A percentile compares a stretch with the other conserved stretches of the same genome.
These are phyloP conservation scores for Pythium dissotocum DNA, from an alignment of 352 stramenopile species.

Conservation along the genomic window DNA sequence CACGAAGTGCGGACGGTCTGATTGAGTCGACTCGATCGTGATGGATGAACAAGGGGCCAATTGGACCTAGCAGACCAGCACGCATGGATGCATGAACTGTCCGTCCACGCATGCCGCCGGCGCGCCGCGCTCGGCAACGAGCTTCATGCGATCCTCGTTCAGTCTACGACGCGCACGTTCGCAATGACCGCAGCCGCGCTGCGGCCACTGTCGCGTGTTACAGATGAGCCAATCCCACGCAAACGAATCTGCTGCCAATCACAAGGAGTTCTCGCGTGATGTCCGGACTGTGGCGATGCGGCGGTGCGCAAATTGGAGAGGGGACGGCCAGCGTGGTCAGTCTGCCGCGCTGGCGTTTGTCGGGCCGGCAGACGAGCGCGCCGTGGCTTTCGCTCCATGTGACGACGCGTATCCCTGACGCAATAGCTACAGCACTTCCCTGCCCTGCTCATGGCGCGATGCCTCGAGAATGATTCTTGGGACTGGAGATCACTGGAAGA, in stretches of 20 bases:
- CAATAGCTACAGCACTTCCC: constrained; percentile 1
- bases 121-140: no score
- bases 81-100: background rate
- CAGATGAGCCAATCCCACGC: constrained; percentile 25
- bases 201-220: constrained; percentile 22
- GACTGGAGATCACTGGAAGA: background rate
- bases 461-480: background rate
- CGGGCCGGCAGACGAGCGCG: constrained; percentile 16
- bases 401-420: constrained; percentile 20
- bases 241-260: constrained; percentile 9
- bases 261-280: background rate
- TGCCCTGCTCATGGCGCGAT: background rate
- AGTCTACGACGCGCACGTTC: background rate
- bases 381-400: constrained; percentile 5
- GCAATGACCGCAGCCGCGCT: constrained; percentile 13
- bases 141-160: background rate
- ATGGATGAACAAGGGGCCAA: background rate
- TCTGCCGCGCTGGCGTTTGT: background rate
- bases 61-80: background rate
- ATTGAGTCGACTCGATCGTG: background rate
- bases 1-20: background rate
- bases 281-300: background rate
- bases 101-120: background rate
- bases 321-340: constrained; percentile 2
- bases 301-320: constrained; percentile 9